Evolutionary conservation across 495 filamentous ascomycete species (phyloP).

Genomic region (Staphylotrichum longicolle): DNA sequence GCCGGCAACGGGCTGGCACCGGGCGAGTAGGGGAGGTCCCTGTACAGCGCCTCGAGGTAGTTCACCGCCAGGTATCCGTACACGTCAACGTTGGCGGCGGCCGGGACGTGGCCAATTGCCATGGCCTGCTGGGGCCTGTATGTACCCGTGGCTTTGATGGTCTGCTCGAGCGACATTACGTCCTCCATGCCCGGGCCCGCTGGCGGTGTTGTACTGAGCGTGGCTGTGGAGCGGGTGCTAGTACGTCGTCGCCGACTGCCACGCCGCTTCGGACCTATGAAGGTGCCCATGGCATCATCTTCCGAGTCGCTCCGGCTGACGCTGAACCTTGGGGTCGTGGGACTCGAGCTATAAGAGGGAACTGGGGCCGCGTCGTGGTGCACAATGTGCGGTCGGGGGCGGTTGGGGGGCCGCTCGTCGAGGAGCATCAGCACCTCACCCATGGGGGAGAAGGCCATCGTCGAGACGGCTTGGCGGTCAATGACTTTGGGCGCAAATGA

Average conservation of each 20-base stretch:
- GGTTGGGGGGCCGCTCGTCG: conserved; percentile 44
- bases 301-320: conserved; percentile 66
- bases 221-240: conserved; percentile 38
- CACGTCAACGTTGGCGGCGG: conserved; percentile 49
- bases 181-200: conserved; percentile 47
- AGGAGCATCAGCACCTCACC: conserved; percentile 60
- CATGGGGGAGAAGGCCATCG: conserved; percentile 57
- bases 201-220: conserved; percentile 60
- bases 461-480: conserved; percentile 65
- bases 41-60: conserved; percentile 52
- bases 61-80: conserved; percentile 61
- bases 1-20: conserved; percentile 34
- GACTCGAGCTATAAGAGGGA: conserved; percentile 45
- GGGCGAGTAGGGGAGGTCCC: conserved; percentile 38
- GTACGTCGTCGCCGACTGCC: conserved; percentile 38
- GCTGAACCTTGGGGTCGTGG: conserved; percentile 45
- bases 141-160: conserved; percentile 54
- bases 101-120: conserved; percentile 58
- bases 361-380: conserved; percentile 32
- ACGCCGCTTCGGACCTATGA: conserved; percentile 51
- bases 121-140: conserved; percentile 60
- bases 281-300: conserved; percentile 61
- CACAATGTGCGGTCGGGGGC: conserved; percentile 37
- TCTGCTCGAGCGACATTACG: conserved; percentile 60
- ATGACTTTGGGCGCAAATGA: conserved; percentile 77